phyloP scores from a whole-genome alignment of 768 basidiomycete species.

The Phanerodontia chrysosporium region DNA sequence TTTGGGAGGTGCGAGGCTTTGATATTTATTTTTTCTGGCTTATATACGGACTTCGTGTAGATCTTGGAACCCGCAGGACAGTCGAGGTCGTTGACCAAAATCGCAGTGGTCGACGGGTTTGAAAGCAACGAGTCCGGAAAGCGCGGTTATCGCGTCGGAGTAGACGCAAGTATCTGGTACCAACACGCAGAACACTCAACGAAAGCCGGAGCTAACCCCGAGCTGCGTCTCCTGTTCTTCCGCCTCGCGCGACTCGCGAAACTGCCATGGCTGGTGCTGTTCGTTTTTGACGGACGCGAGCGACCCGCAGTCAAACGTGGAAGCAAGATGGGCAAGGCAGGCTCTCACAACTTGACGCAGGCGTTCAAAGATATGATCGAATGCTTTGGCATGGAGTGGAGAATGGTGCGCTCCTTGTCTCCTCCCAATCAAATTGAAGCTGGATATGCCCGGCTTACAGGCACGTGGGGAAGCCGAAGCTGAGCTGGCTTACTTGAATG shows the following conservation, averaged over 20 bases:
- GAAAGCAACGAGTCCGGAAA: conserved; percentile 31
- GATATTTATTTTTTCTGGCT: neutral
- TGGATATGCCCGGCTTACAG: conserved; percentile 16
- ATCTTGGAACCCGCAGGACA: conserved; percentile 35
- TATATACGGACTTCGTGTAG: conserved; percentile 17
- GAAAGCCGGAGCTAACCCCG: conserved; percentile 36
- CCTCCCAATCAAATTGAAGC: neutral
- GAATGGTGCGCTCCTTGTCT: conserved; percentile 17
- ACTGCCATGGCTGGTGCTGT: conserved; percentile 38
- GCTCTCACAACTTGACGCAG: conserved; percentile 18
- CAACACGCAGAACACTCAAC: conserved; percentile 24
- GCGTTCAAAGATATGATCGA: conserved; percentile 21
- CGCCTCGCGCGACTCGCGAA: conserved; percentile 32
- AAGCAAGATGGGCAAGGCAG: conserved; percentile 24
- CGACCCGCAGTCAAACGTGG: conserved; percentile 39
- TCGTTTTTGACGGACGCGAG: conserved; percentile 44
- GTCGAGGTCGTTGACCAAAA: conserved; percentile 32
- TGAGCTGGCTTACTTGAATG: conserved; percentile 41
- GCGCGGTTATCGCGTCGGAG: conserved; percentile 37
- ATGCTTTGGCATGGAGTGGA: conserved; percentile 26
- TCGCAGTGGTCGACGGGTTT: conserved; percentile 37
- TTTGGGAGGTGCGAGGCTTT: conserved; percentile 21
- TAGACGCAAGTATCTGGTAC: conserved; percentile 36
- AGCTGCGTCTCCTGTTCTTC: conserved; percentile 41
- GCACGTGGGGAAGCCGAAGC: conserved; percentile 49